Conservation (phyloP, 2,329 filamentous ascomycete genomes). For the Colletotrichum tamarilloi region DNA sequence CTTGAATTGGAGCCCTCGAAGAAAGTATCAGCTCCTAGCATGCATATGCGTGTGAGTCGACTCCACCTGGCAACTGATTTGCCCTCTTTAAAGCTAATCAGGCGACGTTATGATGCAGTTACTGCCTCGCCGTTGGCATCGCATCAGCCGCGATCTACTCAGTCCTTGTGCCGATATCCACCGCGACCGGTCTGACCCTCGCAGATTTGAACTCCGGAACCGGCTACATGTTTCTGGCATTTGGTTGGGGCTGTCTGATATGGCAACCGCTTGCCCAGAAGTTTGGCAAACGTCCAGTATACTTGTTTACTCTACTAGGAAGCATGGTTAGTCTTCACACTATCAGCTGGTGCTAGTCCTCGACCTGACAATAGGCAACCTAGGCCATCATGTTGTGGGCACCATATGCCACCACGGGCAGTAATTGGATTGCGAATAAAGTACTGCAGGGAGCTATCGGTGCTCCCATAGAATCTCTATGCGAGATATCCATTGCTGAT, state of each 20-base stretch:
- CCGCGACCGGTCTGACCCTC: constrained; percentile 46
- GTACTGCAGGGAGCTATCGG: constrained; percentile 56
- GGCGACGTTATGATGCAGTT: background rate
- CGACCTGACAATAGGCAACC: background rate
- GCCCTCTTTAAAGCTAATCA: background rate
- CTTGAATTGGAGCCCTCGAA: constrained; percentile 39
- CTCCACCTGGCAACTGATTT: background rate
- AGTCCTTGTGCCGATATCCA: constrained; percentile 48
- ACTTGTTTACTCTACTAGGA: constrained; percentile 50
- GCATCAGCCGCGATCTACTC: constrained; percentile 52
- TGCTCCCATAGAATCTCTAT: constrained; percentile 58
- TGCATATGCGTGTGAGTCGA: constrained; percentile 37
- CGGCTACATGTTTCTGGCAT: constrained; percentile 54
- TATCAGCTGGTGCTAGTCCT: too few species aligned
- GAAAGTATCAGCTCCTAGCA: constrained; percentile 37
- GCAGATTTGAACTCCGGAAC: constrained; percentile 52
- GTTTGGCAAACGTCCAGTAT: constrained; percentile 55
- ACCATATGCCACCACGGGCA: constrained; percentile 40
- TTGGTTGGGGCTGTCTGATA: constrained; percentile 57
- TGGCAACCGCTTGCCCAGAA: constrained; percentile 60
- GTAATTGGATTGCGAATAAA: constrained; percentile 52
- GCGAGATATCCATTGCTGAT: constrained; percentile 56
- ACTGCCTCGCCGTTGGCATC: constrained; percentile 45
- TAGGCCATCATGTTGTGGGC: constrained; percentile 42
- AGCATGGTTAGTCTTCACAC: constrained; percentile 39